Evolutionary conservation across 2,329 filamentous ascomycete species (phyloP).

Genomic region (Fusarium begoniae): DNA sequence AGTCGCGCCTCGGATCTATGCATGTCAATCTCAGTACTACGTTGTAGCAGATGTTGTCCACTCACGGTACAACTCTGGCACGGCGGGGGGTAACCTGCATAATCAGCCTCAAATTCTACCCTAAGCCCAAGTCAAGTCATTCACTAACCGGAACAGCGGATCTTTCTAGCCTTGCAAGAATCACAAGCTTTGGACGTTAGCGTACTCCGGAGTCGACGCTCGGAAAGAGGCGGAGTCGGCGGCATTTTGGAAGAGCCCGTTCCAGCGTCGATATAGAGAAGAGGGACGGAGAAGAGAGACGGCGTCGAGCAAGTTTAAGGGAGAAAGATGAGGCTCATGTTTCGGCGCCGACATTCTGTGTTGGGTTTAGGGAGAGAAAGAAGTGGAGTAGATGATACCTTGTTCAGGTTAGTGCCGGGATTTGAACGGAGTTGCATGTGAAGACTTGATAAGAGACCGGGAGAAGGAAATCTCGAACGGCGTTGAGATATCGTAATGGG

Average conservation of each 20-base stretch:
- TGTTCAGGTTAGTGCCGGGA: neutral
- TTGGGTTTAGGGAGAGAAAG: neutral
- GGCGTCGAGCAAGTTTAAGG: neutral
- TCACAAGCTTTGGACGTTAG: conserved; percentile 36
- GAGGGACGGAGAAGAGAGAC: neutral
- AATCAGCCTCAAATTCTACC: neutral
- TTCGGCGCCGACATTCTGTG: conserved; percentile 32
- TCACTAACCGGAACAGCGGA: conserved; percentile 33
- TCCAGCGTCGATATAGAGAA: neutral
- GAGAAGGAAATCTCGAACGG: neutral
- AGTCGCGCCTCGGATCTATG: conserved; percentile 6
- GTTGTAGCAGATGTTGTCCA: neutral
- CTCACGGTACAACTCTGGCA: conserved; percentile 31
- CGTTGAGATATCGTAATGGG: neutral
- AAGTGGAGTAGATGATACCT: neutral
- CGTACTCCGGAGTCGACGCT: conserved; percentile 17
- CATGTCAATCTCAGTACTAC: neutral
- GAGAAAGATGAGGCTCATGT: neutral
- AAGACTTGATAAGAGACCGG: neutral
- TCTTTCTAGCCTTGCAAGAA: conserved; percentile 35
- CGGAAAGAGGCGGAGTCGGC: neutral
- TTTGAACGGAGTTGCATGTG: neutral
- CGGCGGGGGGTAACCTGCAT: conserved; percentile 30
- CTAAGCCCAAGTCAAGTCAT: no score
- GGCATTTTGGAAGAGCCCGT: neutral